Evolutionary conservation across 2,329 filamentous ascomycete species (phyloP), one percentile per base, ranked within the genome.

Genomic region (Botrytis squamosa): DNA sequence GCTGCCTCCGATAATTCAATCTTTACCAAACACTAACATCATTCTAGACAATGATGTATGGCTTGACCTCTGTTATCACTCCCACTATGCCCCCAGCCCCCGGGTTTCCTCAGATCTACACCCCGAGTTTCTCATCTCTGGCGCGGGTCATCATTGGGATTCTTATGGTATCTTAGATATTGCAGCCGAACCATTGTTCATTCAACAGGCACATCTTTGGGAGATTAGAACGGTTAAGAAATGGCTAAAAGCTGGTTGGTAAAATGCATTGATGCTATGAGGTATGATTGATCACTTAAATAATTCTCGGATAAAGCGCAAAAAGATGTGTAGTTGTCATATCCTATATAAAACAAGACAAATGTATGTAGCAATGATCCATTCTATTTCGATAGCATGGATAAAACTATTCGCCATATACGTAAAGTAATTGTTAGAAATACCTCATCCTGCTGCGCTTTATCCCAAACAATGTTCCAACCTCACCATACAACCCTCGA

Each of bases 121-220:
- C 74, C 85, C 86, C 0, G 84, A 85, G 70, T 82, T 85, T 71
- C 79, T 88, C 29, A 87, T 88, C 74, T 83, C 84, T 0, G 85
- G 85, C 1, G 84, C 82, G 0, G 86, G 86, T 0, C 86, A 88
- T 79, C 85, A 87, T 77, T 87, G 85, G 86, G 85, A 79, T 49
- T 76, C 75, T 25, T 73, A 62, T 59, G 78, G 78, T 8, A 78
- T 79, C 59, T 74, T 78, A 64, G 75, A 81, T 73, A 78, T 87
- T 1, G 77, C 76, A 8, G 83, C 81, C 18, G 86, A 87, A 80
- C 86, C 85, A 16, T 83, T 86, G 73, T 88, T 86, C 74, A 86
- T 87, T 63, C 79, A 83, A 20, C 84, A 86, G 75, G 85, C 86
- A 46, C 86, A 87, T 80, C 75, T 81, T 71, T 87, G 85, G 85